Evolutionary conservation across 1,284 basidiomycete species (phyloP), one percentile per base, ranked within the genome.

Genomic region (Ganoderma resinaceum): DNA sequence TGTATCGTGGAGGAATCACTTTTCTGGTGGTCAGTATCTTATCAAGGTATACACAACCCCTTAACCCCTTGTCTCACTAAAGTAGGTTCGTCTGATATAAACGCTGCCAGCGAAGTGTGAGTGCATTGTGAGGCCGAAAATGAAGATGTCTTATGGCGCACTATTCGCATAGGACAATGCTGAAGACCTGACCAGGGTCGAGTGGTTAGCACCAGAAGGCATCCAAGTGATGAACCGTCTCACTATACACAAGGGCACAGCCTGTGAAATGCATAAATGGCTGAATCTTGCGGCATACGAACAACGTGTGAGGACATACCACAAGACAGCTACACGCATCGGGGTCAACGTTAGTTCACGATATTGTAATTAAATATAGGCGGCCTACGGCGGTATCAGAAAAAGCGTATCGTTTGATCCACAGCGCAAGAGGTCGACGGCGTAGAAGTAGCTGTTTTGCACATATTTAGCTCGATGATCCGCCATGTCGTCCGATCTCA

Each of bases 41-140:
- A 7, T 9, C 26, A 11, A 3, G 11, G 33, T 33, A 16, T 12
- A n/a, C 20, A n/a, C 20, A 29, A 16, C n/a, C n/a, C n/a, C n/a
- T n/a, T 35, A 20, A 4, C 20, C n/a, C n/a, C n/a, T n/a, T 12
- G 9, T 58, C 55, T 58, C 55, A 58, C 55, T 12, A 18, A 37
- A 37, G 55, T 58, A 58, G 55, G 55, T 35, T 58, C 55, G 31
- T 33, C 55, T 29, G 55, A 58, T 37, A 23, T 58, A 58, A n/a
- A 58, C 33, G 18, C 55, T 58, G n/a, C 16, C 33, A 23, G 3
- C 33, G 33, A 58, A n/a, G 20, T 11, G 52, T 37, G n/a, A 35
- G 55, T 14, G 3, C 33, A 37, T 35, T 12, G 46, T 26, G 46
- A 37, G 20, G 20, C n/a, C n/a, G n/a, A n/a, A 12, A 12, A 14